Percentiles rank a stretch among this genome's conserved stretches.
Evolutionary conservation across 2,329 filamentous ascomycete genomes (phyloP).

Genomic region (Nemania sp.): DNA sequence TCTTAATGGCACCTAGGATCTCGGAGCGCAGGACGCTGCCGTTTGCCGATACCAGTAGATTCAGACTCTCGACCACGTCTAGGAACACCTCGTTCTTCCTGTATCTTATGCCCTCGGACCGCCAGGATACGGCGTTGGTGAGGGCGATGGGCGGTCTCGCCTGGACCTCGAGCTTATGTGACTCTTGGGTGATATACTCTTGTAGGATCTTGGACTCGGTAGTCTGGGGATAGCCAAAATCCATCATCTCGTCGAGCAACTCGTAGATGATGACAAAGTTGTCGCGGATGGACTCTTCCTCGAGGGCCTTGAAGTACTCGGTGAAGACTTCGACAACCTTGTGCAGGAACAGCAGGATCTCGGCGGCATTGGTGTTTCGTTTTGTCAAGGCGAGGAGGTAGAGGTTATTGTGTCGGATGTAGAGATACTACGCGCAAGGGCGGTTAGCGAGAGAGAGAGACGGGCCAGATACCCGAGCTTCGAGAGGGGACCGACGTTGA

Average conservation of each 20-base stretch:
- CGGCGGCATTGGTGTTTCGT: constrained; percentile 97
- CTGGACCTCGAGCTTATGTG: constrained; percentile 96
- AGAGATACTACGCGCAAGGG: constrained; percentile 75
- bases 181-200: constrained; percentile 99
- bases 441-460: constrained; percentile 17
- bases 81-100: constrained; percentile 99
- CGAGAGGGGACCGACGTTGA: constrained; percentile 71
- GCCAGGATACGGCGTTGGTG: constrained; percentile 97
- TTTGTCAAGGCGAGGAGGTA: constrained; percentile 98
- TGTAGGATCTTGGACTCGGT: constrained; percentile 98
- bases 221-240: constrained; percentile 98
- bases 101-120: constrained; percentile 96
- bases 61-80: constrained; percentile 94
- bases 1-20: constrained; percentile 96
- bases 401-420: constrained; percentile 98
- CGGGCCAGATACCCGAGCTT: no score
- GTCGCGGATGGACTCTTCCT: constrained; percentile 98
- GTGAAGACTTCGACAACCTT: constrained; percentile 99
- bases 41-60: constrained; percentile 90
- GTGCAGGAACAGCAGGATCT: constrained; percentile 97
- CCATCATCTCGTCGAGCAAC: constrained; percentile 99
- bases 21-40: constrained; percentile 95
- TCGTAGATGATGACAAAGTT: constrained; percentile 99
- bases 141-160: constrained; percentile 95
- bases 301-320: constrained; percentile 98